These are phyloP conservation scores for Dactylellina leptospora DNA, from an alignment of 2,329 filamentous ascomycete genomes.

Conservation along the genomic window DNA sequence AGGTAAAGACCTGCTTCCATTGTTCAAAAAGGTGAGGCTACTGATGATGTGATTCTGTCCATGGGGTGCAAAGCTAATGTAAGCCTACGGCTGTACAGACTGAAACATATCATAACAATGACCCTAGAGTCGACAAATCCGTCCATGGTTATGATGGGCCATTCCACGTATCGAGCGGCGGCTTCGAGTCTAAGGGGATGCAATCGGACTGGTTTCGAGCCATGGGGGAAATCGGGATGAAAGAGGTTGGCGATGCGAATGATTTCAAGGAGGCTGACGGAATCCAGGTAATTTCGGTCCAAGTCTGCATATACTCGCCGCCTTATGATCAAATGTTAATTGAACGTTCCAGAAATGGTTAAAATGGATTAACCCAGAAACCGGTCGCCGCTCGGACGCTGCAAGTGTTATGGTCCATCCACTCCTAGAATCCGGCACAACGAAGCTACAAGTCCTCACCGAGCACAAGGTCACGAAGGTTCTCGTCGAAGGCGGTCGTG, in stretches of 20 bases:
- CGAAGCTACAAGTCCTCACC: conserved; percentile 69
- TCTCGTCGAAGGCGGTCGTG: conserved; percentile 66
- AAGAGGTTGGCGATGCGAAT: conserved; percentile 39
- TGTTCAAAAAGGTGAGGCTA: conserved; percentile 64
- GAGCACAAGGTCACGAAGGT: conserved; percentile 68
- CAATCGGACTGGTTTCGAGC: conserved; percentile 66
- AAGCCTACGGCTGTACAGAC: conserved; percentile 22
- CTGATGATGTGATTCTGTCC: background rate
- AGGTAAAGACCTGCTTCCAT: conserved; percentile 65
- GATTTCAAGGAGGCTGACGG: conserved; percentile 27
- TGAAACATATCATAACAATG: conserved; percentile 49
- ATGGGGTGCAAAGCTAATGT: background rate
- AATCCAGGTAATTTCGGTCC: conserved; percentile 1
- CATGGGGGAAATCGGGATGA: conserved; percentile 63
- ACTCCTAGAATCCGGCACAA: conserved; percentile 63
- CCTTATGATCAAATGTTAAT: background rate
- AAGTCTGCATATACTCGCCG: background rate
- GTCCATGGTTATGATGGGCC: conserved; percentile 55
- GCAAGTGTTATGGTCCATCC: conserved; percentile 68
- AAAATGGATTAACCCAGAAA: conserved; percentile 59
- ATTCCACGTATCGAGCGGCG: conserved; percentile 64
- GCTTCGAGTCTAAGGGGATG: conserved; percentile 60
- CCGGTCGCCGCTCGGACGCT: conserved; percentile 67
- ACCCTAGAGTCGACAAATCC: conserved; percentile 25
- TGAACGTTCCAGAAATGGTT: conserved; percentile 44